These are phyloP conservation scores for Globisporangium megalacanthum DNA, from an alignment of 352 stramenopile genomes.

Conservation along the genomic window DNA sequence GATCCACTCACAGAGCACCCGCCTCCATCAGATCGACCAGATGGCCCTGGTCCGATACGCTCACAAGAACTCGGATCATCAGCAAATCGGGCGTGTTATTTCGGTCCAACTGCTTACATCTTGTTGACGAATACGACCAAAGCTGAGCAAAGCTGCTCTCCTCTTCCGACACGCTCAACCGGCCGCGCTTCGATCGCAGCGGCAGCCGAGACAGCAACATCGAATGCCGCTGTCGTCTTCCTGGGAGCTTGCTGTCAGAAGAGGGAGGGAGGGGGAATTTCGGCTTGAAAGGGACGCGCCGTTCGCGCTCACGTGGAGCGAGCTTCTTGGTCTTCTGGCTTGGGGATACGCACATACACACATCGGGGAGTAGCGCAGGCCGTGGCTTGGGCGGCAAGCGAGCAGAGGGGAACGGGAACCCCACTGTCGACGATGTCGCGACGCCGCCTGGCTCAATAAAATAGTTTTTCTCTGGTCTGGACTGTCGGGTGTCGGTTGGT, in stretches of 20 bases:
- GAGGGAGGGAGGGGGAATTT: background rate
- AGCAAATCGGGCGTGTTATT: background rate
- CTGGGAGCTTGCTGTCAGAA: background rate
- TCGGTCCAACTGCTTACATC: background rate
- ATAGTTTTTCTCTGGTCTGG: slow-evolving; percentile 10
- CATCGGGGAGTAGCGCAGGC: background rate
- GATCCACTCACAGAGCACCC: no score
- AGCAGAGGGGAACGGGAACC: no score
- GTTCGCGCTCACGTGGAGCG: background rate
- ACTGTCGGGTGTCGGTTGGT: no score
- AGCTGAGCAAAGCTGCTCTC: no score
- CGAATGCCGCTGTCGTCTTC: background rate
- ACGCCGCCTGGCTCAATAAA: slow-evolving; percentile 14
- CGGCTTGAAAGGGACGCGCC: background rate
- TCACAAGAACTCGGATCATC: background rate
- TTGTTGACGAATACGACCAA: background rate
- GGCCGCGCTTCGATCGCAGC: slow-evolving; percentile 3
- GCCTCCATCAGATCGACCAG: no score
- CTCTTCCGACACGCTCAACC: background rate
- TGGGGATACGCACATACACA: background rate
- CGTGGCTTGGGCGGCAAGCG: background rate
- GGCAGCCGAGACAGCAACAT: background rate
- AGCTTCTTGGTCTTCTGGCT: background rate
- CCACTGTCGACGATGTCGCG: background rate
- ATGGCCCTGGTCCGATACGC: no score